These are phyloP conservation scores for Aquanectria penicillioides DNA, from an alignment of 2,329 filamentous ascomycete genomes.

Conservation along the genomic window DNA sequence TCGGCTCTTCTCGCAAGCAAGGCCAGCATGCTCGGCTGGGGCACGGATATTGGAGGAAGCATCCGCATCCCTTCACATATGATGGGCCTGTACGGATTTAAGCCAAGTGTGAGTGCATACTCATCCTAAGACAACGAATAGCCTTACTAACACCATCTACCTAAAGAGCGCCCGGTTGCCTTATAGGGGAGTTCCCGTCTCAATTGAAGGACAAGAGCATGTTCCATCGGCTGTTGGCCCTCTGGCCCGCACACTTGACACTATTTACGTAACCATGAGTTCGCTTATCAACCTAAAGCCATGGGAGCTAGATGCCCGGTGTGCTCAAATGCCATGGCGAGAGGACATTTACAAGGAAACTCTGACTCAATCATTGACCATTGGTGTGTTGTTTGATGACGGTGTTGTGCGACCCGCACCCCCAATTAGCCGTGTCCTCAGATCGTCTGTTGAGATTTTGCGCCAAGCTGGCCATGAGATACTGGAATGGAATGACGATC, in stretches of 20 bases:
- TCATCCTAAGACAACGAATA: neutral
- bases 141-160: neutral
- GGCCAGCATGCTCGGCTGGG: slow-evolving; percentile 36
- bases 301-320: slow-evolving; percentile 65
- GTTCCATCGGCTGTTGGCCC: slow-evolving; percentile 71
- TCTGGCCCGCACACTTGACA: slow-evolving; percentile 56
- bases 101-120: slow-evolving; percentile 35
- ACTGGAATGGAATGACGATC: slow-evolving; percentile 60
- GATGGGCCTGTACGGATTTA: slow-evolving; percentile 37
- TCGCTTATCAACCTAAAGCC: slow-evolving; percentile 58
- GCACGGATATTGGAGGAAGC: slow-evolving; percentile 42
- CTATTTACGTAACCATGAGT: slow-evolving; percentile 60
- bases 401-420: slow-evolving; percentile 65
- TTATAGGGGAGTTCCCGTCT: slow-evolving; percentile 67
- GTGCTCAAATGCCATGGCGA: slow-evolving; percentile 64
- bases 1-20: slow-evolving; percentile 28
- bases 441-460: slow-evolving; percentile 50
- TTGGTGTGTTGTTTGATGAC: slow-evolving; percentile 62
- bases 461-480: slow-evolving; percentile 62
- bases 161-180: slow-evolving; percentile 65
- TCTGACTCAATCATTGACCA: slow-evolving; percentile 55
- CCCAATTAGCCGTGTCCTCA: slow-evolving; percentile 58
- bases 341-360: slow-evolving; percentile 53
- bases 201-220: slow-evolving; percentile 72
- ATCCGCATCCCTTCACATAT: slow-evolving; percentile 41